Evolutionary conservation across 306 rosid genomes (phyloP).

Genomic region (Pterocarpus macrocarpus): DNA sequence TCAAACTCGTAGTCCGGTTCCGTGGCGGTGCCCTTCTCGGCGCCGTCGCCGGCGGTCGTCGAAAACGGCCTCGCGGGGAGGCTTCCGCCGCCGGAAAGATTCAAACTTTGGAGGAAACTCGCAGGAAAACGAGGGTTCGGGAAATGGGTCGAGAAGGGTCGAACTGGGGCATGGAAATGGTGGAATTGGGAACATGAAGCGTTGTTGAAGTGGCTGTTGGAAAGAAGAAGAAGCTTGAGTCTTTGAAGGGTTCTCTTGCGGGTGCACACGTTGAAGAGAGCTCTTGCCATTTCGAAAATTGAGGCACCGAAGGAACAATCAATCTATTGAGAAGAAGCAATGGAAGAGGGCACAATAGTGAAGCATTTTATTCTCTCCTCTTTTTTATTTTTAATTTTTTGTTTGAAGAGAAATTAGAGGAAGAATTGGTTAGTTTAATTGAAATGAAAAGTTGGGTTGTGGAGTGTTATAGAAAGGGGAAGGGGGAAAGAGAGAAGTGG

Average conservation of each 20-base stretch:
- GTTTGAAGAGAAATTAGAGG: neutral
- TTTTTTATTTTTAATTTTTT: neutral
- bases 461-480: neutral
- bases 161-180: slow-evolving; percentile 7
- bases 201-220: neutral
- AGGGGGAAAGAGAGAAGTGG: slow-evolving; percentile 23
- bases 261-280: slow-evolving; percentile 55
- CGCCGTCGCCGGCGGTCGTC: slow-evolving; percentile 21
- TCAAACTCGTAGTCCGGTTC: slow-evolving; percentile 48
- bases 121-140: slow-evolving; percentile 17
- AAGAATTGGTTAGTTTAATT: neutral
- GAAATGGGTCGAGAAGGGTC: slow-evolving; percentile 47
- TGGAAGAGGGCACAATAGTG: neutral
- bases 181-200: slow-evolving; percentile 41
- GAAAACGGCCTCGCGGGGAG: slow-evolving; percentile 55
- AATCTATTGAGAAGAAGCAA: slow-evolving; percentile 14
- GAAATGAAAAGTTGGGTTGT: neutral
- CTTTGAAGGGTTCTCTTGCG: slow-evolving; percentile 57
- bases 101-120: slow-evolving; percentile 40
- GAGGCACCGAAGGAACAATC: slow-evolving; percentile 3
- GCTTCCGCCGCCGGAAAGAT: slow-evolving; percentile 31
- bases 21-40: neutral
- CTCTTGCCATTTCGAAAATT: slow-evolving; percentile 62
- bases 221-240: slow-evolving; percentile 48
- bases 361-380: neutral